A percentile compares a stretch with the other conserved stretches of the same genome.
These are phyloP conservation scores for Coelastrella sp. DNA, from an alignment of 139 green algal species.

Conservation along the genomic window DNA sequence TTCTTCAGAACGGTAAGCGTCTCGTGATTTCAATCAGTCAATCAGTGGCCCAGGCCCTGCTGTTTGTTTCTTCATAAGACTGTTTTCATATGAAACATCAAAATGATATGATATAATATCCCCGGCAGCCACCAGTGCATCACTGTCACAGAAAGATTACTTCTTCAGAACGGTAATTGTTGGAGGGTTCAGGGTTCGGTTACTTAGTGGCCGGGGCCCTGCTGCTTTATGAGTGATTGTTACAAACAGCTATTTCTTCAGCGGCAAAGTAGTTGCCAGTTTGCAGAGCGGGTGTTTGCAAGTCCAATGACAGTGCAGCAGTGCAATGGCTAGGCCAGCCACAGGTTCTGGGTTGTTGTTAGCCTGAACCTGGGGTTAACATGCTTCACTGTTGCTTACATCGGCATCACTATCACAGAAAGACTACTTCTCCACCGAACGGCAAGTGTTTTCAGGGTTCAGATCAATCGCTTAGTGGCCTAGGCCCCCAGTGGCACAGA, in stretches of 20 bases:
- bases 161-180: slow-evolving; percentile 23
- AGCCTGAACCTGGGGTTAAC: too few relatives aligned
- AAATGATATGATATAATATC: too few relatives aligned
- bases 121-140: slow-evolving; percentile 24
- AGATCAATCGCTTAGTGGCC: neutral
- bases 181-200: neutral
- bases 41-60: neutral
- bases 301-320: too few relatives aligned
- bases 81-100: too few relatives aligned
- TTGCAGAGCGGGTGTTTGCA: too few relatives aligned
- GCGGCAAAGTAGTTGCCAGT: too few relatives aligned
- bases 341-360: too few relatives aligned
- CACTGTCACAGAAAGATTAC: neutral
- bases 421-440: slow-evolving; percentile 21
- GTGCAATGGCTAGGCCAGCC: too few relatives aligned
- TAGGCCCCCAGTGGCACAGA: too few relatives aligned
- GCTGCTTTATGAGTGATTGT: too few relatives aligned
- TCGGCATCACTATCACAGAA: slow-evolving; percentile 4
- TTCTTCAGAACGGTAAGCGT: slow-evolving; percentile 22
- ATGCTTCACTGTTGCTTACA: too few relatives aligned
- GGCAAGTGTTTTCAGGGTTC: neutral
- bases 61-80: neutral
- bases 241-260: too few relatives aligned
- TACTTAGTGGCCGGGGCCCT: neutral
- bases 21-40: neutral